Conservation (phyloP, 179 eudicot species). For the Gypsophila paniculata region DNA sequence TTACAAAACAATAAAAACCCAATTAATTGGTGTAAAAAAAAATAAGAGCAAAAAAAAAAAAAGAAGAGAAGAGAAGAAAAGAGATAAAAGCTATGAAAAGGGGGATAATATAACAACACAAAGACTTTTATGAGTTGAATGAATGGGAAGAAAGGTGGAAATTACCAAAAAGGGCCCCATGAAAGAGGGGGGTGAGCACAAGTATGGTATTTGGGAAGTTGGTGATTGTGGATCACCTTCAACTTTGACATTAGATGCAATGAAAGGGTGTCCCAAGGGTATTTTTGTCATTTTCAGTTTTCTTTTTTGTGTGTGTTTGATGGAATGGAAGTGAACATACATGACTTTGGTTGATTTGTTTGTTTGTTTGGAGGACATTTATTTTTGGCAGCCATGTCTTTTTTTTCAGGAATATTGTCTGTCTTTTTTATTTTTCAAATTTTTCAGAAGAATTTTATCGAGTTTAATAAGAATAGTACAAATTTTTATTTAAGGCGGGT, state of each 20-base stretch:
- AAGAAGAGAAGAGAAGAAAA: neutral
- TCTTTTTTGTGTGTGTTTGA: too few relatives aligned
- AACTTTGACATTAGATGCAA: slow-evolving; percentile 6
- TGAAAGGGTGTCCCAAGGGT: neutral
- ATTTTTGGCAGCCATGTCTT: neutral
- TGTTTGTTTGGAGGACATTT: neutral
- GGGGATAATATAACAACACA: slow-evolving; percentile 1
- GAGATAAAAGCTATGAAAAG: slow-evolving; percentile 12
- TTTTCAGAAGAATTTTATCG: too few relatives aligned
- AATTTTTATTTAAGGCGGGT: too few relatives aligned
- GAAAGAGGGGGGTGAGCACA: neutral
- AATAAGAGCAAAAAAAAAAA: neutral
- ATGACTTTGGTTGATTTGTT: neutral
- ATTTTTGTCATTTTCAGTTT: neutral
- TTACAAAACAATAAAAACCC: neutral
- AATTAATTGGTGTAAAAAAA: neutral
- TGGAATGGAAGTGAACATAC: too few relatives aligned
- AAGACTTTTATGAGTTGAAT: neutral
- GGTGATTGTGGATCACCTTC: neutral
- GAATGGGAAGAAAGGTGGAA: slow-evolving; percentile 26
- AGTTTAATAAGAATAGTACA: too few relatives aligned
- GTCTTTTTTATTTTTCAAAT: too few relatives aligned
- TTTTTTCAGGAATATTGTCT: neutral
- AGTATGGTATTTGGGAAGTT: slow-evolving; percentile 9
- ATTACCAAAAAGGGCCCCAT: slow-evolving; percentile 38